phyloP scores from a whole-genome alignment of 306 rosid species.

The Acmispon strigosus region DNA sequence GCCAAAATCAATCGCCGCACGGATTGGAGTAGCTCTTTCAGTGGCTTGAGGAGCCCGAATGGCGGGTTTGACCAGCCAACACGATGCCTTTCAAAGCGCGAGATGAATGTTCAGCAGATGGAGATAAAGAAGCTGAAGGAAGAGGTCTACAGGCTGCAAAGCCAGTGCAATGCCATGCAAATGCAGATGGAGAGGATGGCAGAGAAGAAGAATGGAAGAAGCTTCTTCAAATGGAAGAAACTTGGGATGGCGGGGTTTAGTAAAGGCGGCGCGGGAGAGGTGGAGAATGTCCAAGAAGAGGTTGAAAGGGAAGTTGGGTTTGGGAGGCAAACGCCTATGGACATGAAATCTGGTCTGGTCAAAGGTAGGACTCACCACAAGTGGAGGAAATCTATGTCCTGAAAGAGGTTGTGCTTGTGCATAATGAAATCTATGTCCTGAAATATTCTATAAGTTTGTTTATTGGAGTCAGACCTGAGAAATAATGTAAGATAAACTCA shows the following conservation, averaged over 20 bases:
- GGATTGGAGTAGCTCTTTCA: slow-evolving; percentile 80
- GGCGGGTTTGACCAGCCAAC: slow-evolving; percentile 26
- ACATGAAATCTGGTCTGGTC: slow-evolving; percentile 46
- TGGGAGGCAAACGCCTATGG: slow-evolving; percentile 57
- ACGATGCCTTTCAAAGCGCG: slow-evolving; percentile 64
- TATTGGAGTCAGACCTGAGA: neutral
- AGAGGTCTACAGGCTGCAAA: slow-evolving; percentile 63
- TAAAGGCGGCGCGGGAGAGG: slow-evolving; percentile 18
- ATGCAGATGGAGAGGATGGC: slow-evolving; percentile 55
- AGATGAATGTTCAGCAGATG: slow-evolving; percentile 48
- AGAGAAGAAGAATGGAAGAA: slow-evolving; percentile 38
- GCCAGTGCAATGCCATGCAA: slow-evolving; percentile 60
- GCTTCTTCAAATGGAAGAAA: slow-evolving; percentile 71
- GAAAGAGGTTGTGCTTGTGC: slow-evolving; percentile 3
- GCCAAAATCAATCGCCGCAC: slow-evolving; percentile 40
- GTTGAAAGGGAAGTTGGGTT: slow-evolving; percentile 33
- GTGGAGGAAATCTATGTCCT: slow-evolving; percentile 78
- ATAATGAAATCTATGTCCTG: slow-evolving; percentile 34
- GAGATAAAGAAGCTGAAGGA: slow-evolving; percentile 78
- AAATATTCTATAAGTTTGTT: neutral
- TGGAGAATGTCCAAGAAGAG: slow-evolving; percentile 21
- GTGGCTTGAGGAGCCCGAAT: slow-evolving; percentile 52
- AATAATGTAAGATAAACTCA: slow-evolving; percentile 15
- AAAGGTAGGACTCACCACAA: slow-evolving; percentile 45
- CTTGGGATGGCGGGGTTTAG: slow-evolving; percentile 32